These are phyloP conservation scores for Ogataea methanolica DNA, from an alignment of 805 yeast species.

Conservation along the genomic window DNA sequence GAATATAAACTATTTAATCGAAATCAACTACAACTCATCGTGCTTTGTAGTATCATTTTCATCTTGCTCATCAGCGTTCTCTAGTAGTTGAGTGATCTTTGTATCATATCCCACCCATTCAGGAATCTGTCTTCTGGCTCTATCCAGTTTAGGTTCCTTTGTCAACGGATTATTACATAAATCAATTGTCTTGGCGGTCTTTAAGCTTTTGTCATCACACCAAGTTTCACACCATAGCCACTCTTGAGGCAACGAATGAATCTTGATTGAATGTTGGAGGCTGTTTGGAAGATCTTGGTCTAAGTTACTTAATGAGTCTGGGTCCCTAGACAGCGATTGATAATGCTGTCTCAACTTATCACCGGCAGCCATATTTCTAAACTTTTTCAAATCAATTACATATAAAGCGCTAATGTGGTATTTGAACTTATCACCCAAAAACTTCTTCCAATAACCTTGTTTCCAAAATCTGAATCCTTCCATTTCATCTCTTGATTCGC, in stretches of 20 bases:
- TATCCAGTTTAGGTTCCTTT: slow-evolving; percentile 69
- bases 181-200: slow-evolving; percentile 72
- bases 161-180: slow-evolving; percentile 81
- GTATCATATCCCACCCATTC: slow-evolving; percentile 72
- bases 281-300: slow-evolving; percentile 96
- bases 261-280: slow-evolving; percentile 62
- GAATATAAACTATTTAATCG: too few relatives aligned
- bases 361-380: slow-evolving; percentile 69
- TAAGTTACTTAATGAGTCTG: slow-evolving; percentile 70
- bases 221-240: slow-evolving; percentile 96
- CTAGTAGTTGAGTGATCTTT: slow-evolving; percentile 36
- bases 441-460: slow-evolving; percentile 80
- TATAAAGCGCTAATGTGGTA: slow-evolving; percentile 84
- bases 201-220: slow-evolving; percentile 65
- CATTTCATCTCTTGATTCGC: slow-evolving; percentile 73
- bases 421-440: slow-evolving; percentile 50
- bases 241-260: slow-evolving; percentile 69
- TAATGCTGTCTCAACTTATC: slow-evolving; percentile 80
- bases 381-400: slow-evolving; percentile 67
- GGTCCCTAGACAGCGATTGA: slow-evolving; percentile 75
- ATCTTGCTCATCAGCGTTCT: not conserved
- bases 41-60: not conserved
- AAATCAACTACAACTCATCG: slow-evolving; percentile 10
- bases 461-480: slow-evolving; percentile 92
- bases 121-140: slow-evolving; percentile 71